phyloP scores from a whole-genome alignment of 345 rosid species.

The Salix purpurea region DNA sequence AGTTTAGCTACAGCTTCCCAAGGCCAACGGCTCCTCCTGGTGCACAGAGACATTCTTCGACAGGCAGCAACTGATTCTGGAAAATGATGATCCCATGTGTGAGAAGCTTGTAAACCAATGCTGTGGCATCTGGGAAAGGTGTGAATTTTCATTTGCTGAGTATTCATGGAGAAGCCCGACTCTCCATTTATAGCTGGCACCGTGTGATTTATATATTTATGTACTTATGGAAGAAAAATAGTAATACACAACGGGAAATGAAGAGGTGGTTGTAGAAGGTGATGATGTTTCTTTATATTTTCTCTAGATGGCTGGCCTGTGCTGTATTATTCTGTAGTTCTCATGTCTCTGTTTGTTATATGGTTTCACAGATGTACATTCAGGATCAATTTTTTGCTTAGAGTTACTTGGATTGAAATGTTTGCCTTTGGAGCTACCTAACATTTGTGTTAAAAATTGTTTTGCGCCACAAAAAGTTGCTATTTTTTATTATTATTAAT shows the following conservation, averaged over 20 bases:
- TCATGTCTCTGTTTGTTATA: neutral
- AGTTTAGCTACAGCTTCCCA: conserved; percentile 44
- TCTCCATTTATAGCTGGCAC: neutral
- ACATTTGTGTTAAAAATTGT: neutral
- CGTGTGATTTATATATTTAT: neutral
- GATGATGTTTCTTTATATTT: conserved; percentile 10
- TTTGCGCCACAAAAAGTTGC: too few relatives aligned
- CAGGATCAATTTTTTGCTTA: neutral
- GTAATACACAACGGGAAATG: neutral
- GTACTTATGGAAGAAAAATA: neutral
- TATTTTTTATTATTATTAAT: too few relatives aligned
- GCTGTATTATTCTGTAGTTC: conserved; percentile 1
- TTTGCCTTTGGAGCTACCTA: neutral
- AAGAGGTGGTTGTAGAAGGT: conserved; percentile 6
- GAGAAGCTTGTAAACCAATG: conserved; percentile 12
- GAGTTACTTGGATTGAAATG: neutral
- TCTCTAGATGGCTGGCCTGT: conserved; percentile 8
- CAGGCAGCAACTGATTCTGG: conserved; percentile 33
- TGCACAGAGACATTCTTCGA: conserved; percentile 51
- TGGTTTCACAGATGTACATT: neutral
- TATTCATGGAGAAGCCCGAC: conserved; percentile 4
- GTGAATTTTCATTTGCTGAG: conserved; percentile 10
- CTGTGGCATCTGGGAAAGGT: neutral
- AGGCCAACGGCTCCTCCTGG: conserved; percentile 72
- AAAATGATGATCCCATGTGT: neutral